These are phyloP conservation scores for Populus davidiana DNA, from an alignment of 345 rosid species.

Conservation along the genomic window DNA sequence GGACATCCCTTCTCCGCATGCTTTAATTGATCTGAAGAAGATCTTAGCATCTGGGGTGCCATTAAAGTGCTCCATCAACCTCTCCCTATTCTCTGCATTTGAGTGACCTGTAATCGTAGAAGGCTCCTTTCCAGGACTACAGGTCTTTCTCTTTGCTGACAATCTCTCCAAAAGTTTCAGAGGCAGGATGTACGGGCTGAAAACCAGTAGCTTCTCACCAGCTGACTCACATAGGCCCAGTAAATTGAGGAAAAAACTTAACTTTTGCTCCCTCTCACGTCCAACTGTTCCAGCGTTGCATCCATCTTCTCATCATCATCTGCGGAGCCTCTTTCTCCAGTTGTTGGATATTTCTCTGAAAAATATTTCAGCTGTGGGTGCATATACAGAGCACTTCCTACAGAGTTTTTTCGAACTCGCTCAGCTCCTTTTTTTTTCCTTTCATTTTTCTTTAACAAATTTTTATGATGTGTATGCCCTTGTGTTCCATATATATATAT, in stretches of 20 bases:
- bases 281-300: slow-evolving; percentile 38
- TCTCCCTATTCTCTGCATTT: slow-evolving; percentile 56
- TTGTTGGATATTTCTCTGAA: slow-evolving; percentile 27
- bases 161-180: slow-evolving; percentile 66
- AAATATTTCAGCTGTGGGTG: slow-evolving; percentile 51
- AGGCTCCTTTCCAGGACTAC: slow-evolving; percentile 56
- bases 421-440: background rate
- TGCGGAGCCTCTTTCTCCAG: background rate
- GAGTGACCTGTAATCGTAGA: slow-evolving; percentile 73
- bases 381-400: slow-evolving; percentile 52
- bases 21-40: slow-evolving; percentile 83
- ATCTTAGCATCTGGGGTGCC: slow-evolving; percentile 67
- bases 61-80: slow-evolving; percentile 71
- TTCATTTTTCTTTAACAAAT: no score
- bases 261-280: slow-evolving; percentile 69
- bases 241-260: slow-evolving; percentile 63
- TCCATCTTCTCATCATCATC: slow-evolving; percentile 56
- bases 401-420: slow-evolving; percentile 53
- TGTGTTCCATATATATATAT: no score
- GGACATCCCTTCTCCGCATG: slow-evolving; percentile 93
- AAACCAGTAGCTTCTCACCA: slow-evolving; percentile 76
- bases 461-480: no score
- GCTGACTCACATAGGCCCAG: slow-evolving; percentile 54
- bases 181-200: slow-evolving; percentile 71
- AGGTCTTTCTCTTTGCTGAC: slow-evolving; percentile 42